Conservation (phyloP, 2,329 filamentous ascomycete species). For the Aspergillus arachidicola region DNA sequence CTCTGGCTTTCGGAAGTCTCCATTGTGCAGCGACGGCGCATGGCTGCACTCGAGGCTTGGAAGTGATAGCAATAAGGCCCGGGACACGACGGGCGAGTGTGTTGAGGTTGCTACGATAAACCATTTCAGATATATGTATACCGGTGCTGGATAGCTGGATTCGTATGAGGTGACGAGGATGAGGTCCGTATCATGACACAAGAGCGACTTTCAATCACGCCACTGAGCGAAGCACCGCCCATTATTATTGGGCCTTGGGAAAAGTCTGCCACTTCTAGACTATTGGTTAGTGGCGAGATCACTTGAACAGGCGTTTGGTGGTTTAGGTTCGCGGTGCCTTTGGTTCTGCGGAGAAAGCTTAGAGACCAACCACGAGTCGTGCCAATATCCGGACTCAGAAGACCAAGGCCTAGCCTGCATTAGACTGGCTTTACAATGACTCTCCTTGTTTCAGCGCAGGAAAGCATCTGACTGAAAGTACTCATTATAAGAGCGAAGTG, state of each 20-base stretch:
- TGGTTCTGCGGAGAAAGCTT: slow-evolving; percentile 1
- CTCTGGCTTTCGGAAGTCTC: background rate
- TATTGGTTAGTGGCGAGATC: background rate
- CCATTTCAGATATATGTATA: background rate
- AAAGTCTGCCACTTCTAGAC: background rate
- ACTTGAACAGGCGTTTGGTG: background rate
- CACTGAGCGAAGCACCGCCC: background rate
- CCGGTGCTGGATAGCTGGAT: background rate
- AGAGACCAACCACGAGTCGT: background rate
- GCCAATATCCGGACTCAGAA: background rate
- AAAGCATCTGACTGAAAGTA: background rate
- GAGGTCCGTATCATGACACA: background rate
- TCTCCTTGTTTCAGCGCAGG: background rate
- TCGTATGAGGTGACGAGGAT: background rate
- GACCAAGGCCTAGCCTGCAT: background rate
- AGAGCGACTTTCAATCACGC: background rate
- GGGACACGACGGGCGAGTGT: background rate
- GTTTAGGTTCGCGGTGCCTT: background rate
- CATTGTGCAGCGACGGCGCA: background rate
- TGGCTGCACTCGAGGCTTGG: background rate
- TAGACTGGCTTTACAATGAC: too few relatives aligned
- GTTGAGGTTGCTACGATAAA: background rate
- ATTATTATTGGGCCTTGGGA: background rate
- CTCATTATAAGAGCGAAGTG: background rate
- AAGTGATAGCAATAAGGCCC: background rate